Evolutionary conservation across 1,139 yeast genomes (phyloP), one percentile per base, ranked within the genome.

Genomic region (Fermentozyma sake): DNA sequence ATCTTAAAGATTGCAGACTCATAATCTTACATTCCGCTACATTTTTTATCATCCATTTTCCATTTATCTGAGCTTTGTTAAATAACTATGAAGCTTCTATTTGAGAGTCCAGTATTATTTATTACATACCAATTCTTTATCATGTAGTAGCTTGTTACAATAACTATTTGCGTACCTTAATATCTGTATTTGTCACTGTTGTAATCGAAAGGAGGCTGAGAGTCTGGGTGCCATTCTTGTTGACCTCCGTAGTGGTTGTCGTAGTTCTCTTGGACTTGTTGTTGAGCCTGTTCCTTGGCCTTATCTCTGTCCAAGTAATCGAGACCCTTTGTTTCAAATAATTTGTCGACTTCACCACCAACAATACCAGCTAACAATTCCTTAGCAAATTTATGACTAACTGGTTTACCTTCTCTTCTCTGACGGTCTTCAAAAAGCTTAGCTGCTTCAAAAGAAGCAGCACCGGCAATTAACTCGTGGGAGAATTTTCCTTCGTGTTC

Each of bases 331-430:
- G 60, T 55, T 38, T 55, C 60, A 28, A 55, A 48, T 39, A 55
- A 51, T 45, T 54, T 53, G 49, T 55, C 61, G 23, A 53, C 56
- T 38, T 55, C 61, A 24, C 44, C 58, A 34, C 60, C 61, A 22
- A 52, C 60, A 38, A 55, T 26, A 24, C 59, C 60, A 14, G 54
- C 57, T 26, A 55, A 33, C 14, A 47, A 22, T 36, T 55, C 58
- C 41, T 55, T 55, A 28, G 59, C 60, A 28, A 55, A 52, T 11
- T 48, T 40, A 35, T 55, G 60, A 37, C 46, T 38, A 10, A 53
- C 59, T 24, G 58, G 58, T 42, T 51, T 52, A 21, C 60, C 61
- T 39, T 55, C 56, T 31, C 50, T 43, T 45, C 58, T 51, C 41
- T 55, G 60, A 34, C 42, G 46, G 42, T 55, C 57, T 42, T 55